phyloP scores from a whole-genome alignment of 2,329 filamentous ascomycete genomes.

The Fusarium coicis region DNA sequence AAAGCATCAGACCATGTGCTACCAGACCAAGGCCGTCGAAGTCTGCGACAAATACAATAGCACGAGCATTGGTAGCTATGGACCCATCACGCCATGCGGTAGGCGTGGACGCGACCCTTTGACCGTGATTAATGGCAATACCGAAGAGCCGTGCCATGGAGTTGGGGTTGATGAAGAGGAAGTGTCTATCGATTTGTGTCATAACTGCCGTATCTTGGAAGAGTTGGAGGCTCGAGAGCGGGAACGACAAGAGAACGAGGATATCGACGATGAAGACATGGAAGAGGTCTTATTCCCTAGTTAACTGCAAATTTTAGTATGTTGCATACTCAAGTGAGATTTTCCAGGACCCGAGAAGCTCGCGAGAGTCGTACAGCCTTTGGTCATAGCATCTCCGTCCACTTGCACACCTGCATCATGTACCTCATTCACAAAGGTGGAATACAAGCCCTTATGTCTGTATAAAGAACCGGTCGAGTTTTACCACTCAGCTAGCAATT shows the following conservation, averaged over 20 bases:
- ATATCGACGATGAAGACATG: background rate
- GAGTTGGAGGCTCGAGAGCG: background rate
- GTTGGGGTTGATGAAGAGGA: background rate
- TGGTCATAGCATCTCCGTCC: rapidly evolving
- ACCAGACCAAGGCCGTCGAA: background rate
- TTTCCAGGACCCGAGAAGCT: rapidly evolving
- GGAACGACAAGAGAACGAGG: too few relatives aligned
- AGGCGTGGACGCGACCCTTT: background rate
- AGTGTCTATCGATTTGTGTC: background rate
- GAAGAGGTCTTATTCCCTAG: background rate
- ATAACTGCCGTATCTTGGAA: background rate
- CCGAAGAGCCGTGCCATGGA: background rate
- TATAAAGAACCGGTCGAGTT: rapidly evolving
- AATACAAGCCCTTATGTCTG: rapidly evolving
- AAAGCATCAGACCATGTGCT: background rate
- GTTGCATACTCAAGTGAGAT: rapidly evolving
- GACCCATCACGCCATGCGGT: background rate
- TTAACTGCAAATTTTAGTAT: rapidly evolving
- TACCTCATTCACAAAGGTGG: rapidly evolving
- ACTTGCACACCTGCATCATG: background rate
- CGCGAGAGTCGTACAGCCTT: rapidly evolving
- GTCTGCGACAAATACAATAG: background rate
- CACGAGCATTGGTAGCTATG: too few relatives aligned
- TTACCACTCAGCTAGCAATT: rapidly evolving
- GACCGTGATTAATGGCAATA: background rate